These are phyloP conservation scores for Senna siamea DNA, from an alignment of 306 rosid species.

Conservation along the genomic window DNA sequence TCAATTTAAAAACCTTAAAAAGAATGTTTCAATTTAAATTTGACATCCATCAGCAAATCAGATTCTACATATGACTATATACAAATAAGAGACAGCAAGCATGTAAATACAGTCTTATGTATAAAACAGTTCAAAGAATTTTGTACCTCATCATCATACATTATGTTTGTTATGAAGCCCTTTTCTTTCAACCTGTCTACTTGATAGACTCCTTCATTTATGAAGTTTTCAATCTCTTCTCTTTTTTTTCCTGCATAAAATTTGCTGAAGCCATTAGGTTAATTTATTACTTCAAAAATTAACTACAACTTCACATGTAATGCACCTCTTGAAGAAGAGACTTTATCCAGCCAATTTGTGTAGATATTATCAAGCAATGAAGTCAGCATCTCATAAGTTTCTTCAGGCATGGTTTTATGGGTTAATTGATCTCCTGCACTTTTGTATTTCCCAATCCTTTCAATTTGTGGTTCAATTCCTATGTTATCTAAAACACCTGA, in stretches of 20 bases:
- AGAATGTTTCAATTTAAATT: background rate
- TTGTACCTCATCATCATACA: constrained; percentile 86
- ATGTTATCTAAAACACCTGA: constrained; percentile 82
- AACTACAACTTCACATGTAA: constrained; percentile 40
- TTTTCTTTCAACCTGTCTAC: constrained; percentile 85
- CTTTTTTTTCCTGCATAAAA: constrained; percentile 63
- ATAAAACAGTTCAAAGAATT: constrained; percentile 31
- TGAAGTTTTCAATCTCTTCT: constrained; percentile 72
- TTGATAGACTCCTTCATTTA: constrained; percentile 85
- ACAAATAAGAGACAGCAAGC: background rate
- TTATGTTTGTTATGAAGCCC: constrained; percentile 80
- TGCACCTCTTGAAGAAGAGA: constrained; percentile 79
- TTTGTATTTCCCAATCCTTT: constrained; percentile 93
- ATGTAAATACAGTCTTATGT: constrained; percentile 9
- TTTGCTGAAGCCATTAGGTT: constrained; percentile 31
- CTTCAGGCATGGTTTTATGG: constrained; percentile 76
- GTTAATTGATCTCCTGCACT: constrained; percentile 93
- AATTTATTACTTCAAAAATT: constrained; percentile 33
- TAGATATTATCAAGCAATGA: constrained; percentile 83
- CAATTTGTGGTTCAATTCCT: constrained; percentile 90
- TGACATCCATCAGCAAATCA: constrained; percentile 8
- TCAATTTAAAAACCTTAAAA: background rate
- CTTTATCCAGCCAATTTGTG: constrained; percentile 83
- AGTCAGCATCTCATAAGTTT: constrained; percentile 91
- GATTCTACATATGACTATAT: background rate